These are phyloP conservation scores for Leptographium radiaticola DNA, from an alignment of 2,329 filamentous ascomycete genomes.

Conservation along the genomic window DNA sequence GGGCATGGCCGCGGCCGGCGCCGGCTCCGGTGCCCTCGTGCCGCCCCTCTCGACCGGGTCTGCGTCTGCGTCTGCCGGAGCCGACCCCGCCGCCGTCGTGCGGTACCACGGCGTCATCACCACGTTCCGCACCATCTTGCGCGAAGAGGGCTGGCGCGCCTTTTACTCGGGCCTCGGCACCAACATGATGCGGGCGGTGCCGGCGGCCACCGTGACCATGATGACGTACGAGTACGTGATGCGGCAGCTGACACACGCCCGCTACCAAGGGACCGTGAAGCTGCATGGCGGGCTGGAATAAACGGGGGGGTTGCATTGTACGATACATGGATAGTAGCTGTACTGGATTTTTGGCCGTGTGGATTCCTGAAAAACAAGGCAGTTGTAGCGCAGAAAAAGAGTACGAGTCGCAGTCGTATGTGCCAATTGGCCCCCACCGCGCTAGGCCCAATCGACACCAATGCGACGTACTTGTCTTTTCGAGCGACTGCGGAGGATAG, in stretches of 20 bases:
- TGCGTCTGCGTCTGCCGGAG: too few species aligned
- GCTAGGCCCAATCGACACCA: too few species aligned
- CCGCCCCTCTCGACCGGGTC: not conserved
- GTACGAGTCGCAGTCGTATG: too few species aligned
- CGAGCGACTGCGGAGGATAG: too few species aligned
- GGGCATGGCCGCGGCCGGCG: conserved; percentile 11
- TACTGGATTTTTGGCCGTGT: too few species aligned
- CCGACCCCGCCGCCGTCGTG: conserved; percentile 13
- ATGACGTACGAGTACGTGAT: conserved; percentile 81
- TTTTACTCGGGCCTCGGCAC: conserved; percentile 97
- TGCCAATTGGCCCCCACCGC: too few species aligned
- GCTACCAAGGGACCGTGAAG: conserved; percentile 25
- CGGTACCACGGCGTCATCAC: conserved; percentile 68
- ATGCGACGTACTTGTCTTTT: too few species aligned
- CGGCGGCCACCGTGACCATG: conserved; percentile 94
- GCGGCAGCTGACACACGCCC: conserved; percentile 34
- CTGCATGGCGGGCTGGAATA: conserved; percentile 5
- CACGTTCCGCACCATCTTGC: conserved; percentile 73
- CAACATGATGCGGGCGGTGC: conserved; percentile 92
- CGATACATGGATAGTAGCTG: too few species aligned
- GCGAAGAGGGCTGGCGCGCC: conserved; percentile 87
- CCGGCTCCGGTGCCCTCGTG: conserved; percentile 14
- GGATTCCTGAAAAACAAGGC: too few species aligned
- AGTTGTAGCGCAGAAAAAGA: too few species aligned
- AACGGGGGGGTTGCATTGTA: not conserved